Evolutionary conservation across 192 early-diverging fungal genomes (phyloP).

Genomic region (Coemansia pectinata): DNA sequence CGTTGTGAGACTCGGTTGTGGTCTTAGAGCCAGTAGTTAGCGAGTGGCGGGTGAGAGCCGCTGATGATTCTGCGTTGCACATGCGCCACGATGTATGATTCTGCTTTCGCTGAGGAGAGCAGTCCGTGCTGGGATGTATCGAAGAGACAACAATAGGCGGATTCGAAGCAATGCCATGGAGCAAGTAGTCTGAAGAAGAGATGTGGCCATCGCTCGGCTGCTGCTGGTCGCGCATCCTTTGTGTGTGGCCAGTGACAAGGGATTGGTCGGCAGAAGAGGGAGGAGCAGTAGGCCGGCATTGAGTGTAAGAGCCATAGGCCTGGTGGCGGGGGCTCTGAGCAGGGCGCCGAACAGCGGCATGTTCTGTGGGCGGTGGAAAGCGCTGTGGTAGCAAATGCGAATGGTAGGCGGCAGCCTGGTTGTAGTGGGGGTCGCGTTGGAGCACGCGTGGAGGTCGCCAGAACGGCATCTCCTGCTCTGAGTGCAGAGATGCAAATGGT

Average conservation of each 20-base stretch:
- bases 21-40: background rate
- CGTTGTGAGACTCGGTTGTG: background rate
- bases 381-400: background rate
- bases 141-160: background rate
- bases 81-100: background rate
- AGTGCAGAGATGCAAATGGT: constrained; percentile 6
- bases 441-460: constrained; percentile 56
- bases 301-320: background rate
- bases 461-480: constrained; percentile 38
- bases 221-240: background rate
- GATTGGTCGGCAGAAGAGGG: background rate
- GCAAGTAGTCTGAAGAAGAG: background rate
- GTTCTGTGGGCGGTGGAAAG: background rate
- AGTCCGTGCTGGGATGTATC: background rate
- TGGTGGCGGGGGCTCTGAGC: background rate
- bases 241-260: background rate
- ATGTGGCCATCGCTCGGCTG: background rate
- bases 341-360: background rate
- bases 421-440: constrained; percentile 53
- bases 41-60: background rate
- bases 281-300: constrained; percentile 5
- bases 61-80: background rate
- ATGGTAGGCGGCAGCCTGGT: constrained; percentile 4
- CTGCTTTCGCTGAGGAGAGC: background rate
- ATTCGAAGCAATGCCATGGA: background rate